Percentiles rank a stretch among this genome's conserved stretches.
These are phyloP conservation scores for Entomortierella chlamydospora DNA, from an alignment of 192 early-diverging fungal genomes.

Conservation along the genomic window DNA sequence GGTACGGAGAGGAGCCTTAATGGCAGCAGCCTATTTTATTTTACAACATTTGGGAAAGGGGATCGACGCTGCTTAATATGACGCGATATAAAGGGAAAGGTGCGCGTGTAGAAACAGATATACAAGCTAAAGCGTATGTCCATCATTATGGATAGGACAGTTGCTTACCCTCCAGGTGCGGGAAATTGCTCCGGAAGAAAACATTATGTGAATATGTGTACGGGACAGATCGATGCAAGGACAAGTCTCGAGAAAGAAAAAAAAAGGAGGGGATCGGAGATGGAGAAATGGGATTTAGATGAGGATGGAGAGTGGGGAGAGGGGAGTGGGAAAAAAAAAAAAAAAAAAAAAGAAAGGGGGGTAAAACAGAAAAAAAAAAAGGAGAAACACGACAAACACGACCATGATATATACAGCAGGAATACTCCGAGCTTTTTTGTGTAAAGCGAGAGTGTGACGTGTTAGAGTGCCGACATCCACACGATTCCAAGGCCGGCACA, in stretches of 20 bases:
- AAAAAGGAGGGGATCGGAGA: neutral
- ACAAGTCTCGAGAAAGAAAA: neutral
- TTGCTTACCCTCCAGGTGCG: slow-evolving; percentile 53
- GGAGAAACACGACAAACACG: neutral
- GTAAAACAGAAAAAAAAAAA: slow-evolving; percentile 1
- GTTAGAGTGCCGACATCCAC: slow-evolving; percentile 7
- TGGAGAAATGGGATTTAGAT: neutral
- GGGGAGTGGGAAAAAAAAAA: slow-evolving; percentile 6
- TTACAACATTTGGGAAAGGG: no score
- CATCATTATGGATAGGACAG: neutral
- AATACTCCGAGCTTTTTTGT: slow-evolving; percentile 9
- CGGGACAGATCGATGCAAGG: slow-evolving; percentile 8
- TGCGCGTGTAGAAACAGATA: neutral
- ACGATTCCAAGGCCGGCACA: slow-evolving; percentile 23
- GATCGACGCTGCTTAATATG: no score
- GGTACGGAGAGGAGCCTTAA: slow-evolving; percentile 59
- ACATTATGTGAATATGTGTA: slow-evolving; percentile 36
- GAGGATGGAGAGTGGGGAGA: slow-evolving; percentile 13
- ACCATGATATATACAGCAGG: slow-evolving; percentile 29
- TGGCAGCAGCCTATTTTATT: slow-evolving; percentile 38
- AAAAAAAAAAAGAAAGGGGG: neutral
- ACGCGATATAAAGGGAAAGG: no score
- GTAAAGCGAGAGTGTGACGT: slow-evolving; percentile 2
- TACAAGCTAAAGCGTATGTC: neutral
- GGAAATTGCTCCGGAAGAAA: slow-evolving; percentile 51